Percentiles rank a stretch among this genome's conserved stretches.
These are phyloP conservation scores for Saxophila tyrrhenica DNA, from an alignment of 495 filamentous ascomycete genomes.

Conservation along the genomic window DNA sequence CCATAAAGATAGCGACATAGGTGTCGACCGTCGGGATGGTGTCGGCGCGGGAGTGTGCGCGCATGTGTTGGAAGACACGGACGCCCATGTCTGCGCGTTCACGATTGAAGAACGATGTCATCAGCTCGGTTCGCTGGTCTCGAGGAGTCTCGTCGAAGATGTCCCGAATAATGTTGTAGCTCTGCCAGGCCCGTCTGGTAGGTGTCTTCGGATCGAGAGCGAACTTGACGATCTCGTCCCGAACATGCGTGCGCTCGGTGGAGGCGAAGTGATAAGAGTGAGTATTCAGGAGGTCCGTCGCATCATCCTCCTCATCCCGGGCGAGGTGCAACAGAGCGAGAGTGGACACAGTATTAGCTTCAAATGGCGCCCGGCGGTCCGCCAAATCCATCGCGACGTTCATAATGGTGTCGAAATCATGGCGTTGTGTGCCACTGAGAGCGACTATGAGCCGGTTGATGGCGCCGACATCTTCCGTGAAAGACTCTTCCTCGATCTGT, in stretches of 20 bases:
- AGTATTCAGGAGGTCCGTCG: constrained; percentile 64
- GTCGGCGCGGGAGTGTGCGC: constrained; percentile 43
- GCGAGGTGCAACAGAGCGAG: constrained; percentile 60
- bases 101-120: constrained; percentile 73
- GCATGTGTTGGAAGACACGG: constrained; percentile 84
- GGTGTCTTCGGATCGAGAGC: constrained; percentile 49
- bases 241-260: constrained; percentile 51
- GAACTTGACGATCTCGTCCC: constrained; percentile 52
- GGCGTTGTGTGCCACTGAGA: constrained; percentile 46
- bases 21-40: constrained; percentile 56
- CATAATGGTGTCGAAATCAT: constrained; percentile 54
- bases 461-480: constrained; percentile 47
- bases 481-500: constrained; percentile 38
- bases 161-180: constrained; percentile 62
- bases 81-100: constrained; percentile 68
- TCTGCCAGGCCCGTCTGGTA: constrained; percentile 61
- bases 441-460: constrained; percentile 68
- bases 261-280: constrained; percentile 51
- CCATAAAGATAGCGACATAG: constrained; percentile 67
- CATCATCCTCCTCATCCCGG: constrained; percentile 59
- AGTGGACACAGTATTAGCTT: constrained; percentile 57
- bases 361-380: constrained; percentile 54
- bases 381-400: constrained; percentile 65
- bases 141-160: constrained; percentile 66
- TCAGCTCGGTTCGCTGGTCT: constrained; percentile 53